Evolutionary conservation across 805 yeast species (phyloP), one percentile per base, ranked within the genome.

Genomic region (Sugiyamaella lignohabitans): DNA sequence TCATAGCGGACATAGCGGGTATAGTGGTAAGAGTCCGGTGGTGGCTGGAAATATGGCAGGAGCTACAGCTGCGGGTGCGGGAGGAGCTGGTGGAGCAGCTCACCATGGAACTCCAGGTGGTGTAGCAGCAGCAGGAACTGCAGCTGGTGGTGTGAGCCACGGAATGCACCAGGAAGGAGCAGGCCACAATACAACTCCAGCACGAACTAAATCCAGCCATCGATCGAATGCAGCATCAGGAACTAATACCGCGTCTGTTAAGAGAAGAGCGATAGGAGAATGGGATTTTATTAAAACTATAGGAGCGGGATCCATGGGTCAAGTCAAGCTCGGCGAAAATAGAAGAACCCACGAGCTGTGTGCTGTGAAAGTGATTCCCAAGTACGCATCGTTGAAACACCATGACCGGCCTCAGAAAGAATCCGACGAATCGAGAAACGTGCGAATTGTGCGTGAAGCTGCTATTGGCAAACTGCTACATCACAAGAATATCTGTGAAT

Each of bases 301-400:
- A 40, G 99, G 99, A 38, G 96, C 98, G 1, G 98, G 99, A 2
- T 87, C 96, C 0, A 93, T 93, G 98, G 99, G 99, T 49, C 94
- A 91, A 64, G 99, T 93, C 42, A 93, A 93, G 67, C 72, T 93
- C 35, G 98, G 98, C 1, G 82, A 79, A 58, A 95, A 89, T 68
- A 78, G 84, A 54, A 66, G 79, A 30, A 87, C 96, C 1, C 62
- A 63, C 40, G 78, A 76, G 50, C 89, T 86, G 56, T 74, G 87
- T 11, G 91, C 96, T 0, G 89, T 91, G 22, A 91, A 91, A 63
- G 89, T 91, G 46, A 93, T 91, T 34, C 95, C 95, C 21, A 72
- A 95, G 56, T 84, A 87, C 2, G 79, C 87, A 1, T 70, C 66
- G 38, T 78, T 75, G 47, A 66, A 73, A 21, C 80, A 78, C 52